Evolutionary conservation across 2,329 filamentous ascomycete genomes (phyloP).

Genomic region (Amphichorda felina): DNA sequence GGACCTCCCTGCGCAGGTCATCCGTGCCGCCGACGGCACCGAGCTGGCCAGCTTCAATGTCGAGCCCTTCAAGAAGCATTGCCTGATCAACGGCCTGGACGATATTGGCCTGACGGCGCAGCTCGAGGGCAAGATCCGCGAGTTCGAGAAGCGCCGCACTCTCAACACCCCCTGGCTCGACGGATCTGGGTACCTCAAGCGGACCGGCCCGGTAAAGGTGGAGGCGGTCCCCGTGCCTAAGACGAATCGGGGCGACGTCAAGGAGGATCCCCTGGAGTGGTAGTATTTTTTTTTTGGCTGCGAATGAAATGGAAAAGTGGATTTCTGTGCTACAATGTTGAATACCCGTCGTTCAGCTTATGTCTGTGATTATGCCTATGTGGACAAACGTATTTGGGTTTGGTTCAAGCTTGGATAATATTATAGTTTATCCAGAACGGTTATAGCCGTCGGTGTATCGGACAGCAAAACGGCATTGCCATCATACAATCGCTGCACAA

Average conservation of each 20-base stretch:
- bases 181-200: constrained; percentile 67
- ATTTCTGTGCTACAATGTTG: no score
- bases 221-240: constrained; percentile 64
- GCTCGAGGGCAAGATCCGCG: constrained; percentile 75
- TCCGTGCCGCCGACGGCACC: constrained; percentile 65
- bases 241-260: constrained; percentile 77
- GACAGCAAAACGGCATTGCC: no score
- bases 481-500: no score
- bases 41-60: constrained; percentile 73
- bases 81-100: constrained; percentile 83
- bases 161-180: constrained; percentile 83
- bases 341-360: no score
- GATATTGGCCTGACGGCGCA: constrained; percentile 94
- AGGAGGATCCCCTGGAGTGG: constrained; percentile 84
- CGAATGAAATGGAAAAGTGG: no score
- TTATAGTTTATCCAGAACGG: no score
- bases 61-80: constrained; percentile 90
- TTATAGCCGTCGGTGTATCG: no score
- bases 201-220: constrained; percentile 41
- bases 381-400: no score
- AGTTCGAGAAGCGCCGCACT: constrained; percentile 70
- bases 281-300: no score
- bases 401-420: no score
- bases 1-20: constrained; percentile 73
- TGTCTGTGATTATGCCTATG: no score